Evolutionary conservation across 345 rosid species (phyloP), one percentile per base, ranked within the genome.

Genomic region (Conringia planisiliqua): DNA sequence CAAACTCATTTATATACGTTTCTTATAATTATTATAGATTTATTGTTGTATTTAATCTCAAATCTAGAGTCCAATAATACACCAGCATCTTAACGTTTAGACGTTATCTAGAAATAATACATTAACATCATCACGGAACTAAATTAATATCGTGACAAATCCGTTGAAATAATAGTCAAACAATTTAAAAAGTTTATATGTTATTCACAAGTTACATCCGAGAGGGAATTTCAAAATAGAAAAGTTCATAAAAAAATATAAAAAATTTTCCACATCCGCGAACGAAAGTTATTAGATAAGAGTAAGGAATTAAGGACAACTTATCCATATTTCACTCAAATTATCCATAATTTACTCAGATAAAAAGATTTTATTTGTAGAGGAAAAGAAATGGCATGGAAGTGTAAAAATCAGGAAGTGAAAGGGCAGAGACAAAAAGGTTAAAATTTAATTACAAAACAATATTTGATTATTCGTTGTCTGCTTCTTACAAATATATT

Each of bases 361-460:
- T n/a, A n/a, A n/a, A n/a, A n/a, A n/a, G n/a, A n/a, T n/a, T 14
- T 27, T 54, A 32, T 32, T 32, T 10, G 10, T 35, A 1, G 2
- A 3, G 10, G 24, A 5, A 11, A 7, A 32, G 33, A 32, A 57
- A 32, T 33, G 48, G 61, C 0, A 67, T 29, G 11, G 4, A 54
- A 13, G 17, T 54, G 77, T 73, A 56, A 75, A 64, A 51, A 51
- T 4, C 17, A 75, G 62, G 6, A 75, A 61, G 56, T 51, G 33
- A 75, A 44, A 77, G 71, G 75, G 60, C 14, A 70, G 20, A 63
- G 75, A 70, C 61, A 55, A 35, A 58, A 17, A 50, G 10, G 2
- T 46, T 20, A 26, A 13, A 29, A n/a, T n/a, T 7, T 5, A 24
- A 24, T 46, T 20, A 55, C 13, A 10, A 24, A 32, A 17, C 2